Percentiles rank a stretch among this genome's conserved stretches.
Evolutionary conservation across 805 yeast genomes (phyloP).

Genomic region (Huiozyma naganishii): DNA sequence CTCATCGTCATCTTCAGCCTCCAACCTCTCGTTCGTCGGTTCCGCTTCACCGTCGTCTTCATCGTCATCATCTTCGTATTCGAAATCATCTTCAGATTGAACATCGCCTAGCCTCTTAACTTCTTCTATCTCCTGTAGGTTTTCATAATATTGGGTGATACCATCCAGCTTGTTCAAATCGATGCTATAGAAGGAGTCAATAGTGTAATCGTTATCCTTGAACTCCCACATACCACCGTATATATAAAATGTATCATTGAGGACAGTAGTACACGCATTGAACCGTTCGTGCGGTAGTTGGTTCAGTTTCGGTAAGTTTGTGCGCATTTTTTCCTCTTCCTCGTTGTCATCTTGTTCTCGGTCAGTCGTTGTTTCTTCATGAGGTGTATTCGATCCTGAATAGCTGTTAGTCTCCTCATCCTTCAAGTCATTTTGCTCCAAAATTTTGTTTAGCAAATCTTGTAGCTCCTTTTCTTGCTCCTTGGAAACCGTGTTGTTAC

Average conservation of each 20-base stretch:
- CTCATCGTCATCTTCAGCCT: slow-evolving; percentile 40
- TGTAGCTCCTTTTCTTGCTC: slow-evolving; percentile 72
- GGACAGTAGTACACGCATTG: slow-evolving; percentile 75
- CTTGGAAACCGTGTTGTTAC: slow-evolving; percentile 34
- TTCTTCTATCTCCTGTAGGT: slow-evolving; percentile 43
- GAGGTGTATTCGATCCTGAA: slow-evolving; percentile 15
- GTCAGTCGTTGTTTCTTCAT: slow-evolving; percentile 25
- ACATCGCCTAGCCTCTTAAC: slow-evolving; percentile 41
- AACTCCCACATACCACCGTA: slow-evolving; percentile 87
- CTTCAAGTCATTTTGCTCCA: slow-evolving; percentile 60
- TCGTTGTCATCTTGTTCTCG: slow-evolving; percentile 22
- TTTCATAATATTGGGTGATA: slow-evolving; percentile 83
- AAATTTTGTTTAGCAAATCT: slow-evolving; percentile 61
- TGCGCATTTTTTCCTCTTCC: slow-evolving; percentile 21
- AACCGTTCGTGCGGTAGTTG: slow-evolving; percentile 82
- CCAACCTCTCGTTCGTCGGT: slow-evolving; percentile 33
- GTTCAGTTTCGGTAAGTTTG: slow-evolving; percentile 20
- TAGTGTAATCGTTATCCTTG: slow-evolving; percentile 74
- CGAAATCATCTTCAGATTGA: slow-evolving; percentile 54
- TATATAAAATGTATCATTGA: slow-evolving; percentile 72
- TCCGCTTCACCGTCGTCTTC: slow-evolving; percentile 53
- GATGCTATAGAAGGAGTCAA: slow-evolving; percentile 78
- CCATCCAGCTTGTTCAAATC: slow-evolving; percentile 86
- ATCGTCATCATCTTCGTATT: slow-evolving; percentile 62
- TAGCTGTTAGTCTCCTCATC: slow-evolving; percentile 39